Evolutionary conservation across 805 yeast species (phyloP), one percentile per base, ranked within the genome.

Genomic region (Cyberlindnera lachancei): DNA sequence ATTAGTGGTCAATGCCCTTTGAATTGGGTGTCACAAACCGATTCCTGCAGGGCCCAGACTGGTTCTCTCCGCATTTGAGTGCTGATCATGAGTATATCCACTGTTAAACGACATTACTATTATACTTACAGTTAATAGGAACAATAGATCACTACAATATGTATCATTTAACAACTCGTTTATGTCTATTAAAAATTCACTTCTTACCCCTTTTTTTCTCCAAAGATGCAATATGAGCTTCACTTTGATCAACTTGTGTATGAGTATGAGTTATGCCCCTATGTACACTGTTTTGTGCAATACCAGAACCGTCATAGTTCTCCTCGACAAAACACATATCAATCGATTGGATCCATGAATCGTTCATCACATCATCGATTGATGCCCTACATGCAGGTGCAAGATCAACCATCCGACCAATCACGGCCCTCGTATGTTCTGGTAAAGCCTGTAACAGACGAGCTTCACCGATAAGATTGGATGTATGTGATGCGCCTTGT

Each of bases 171-270:
- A n/a, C n/a, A n/a, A n/a, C n/a, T n/a, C n/a, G n/a, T n/a, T n/a
- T n/a, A n/a, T n/a, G n/a, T n/a, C n/a, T n/a, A n/a, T n/a, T n/a
- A n/a, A n/a, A n/a, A n/a, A n/a, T 8, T 19, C 21, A 19, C 20
- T 29, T 35, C 31, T 33, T 37, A n/a, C 34, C 73, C 61, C 84
- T 88, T 53, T 78, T 83, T 65, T 78, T 83, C 53, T 88, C 96
- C 44, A 88, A 69, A 37, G 88, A 80, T 9, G 96, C 95, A 60
- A 88, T 88, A 56, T 88, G 97, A 0, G 97, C 97, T 46, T 85
- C 94, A 38, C 85, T 78, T 54, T 84, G 95, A 45, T 87, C 95
- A 31, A 88, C 96, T 43, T 73, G 74, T 2, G 96, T 85, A 54
- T 88, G 97, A 21, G 68, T 68, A 53, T 88, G 97, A 48, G 75